Conservation (phyloP, 495 filamentous ascomycete genomes). For the Amniculicola lignicola region DNA sequence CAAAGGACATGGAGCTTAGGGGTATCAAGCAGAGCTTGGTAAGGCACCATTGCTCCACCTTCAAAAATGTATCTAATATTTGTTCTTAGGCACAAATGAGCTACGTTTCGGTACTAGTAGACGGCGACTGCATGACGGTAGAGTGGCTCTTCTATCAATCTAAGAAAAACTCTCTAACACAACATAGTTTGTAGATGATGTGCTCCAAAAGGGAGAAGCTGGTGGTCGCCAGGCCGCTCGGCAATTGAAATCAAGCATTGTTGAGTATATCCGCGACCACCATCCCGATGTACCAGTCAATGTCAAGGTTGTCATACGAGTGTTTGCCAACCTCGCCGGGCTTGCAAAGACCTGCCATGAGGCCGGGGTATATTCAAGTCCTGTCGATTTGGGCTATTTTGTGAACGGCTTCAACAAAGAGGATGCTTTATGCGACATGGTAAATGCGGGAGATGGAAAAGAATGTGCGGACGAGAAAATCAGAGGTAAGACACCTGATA, state of each 20-base stretch:
- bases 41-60: background rate
- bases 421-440: slow-evolving; percentile 3
- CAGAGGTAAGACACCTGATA: slow-evolving; percentile 1
- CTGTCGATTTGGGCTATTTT: background rate
- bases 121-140: slow-evolving; percentile 4
- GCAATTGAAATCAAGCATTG: background rate
- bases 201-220: background rate
- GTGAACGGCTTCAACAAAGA: slow-evolving; percentile 14
- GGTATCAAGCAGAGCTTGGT: background rate
- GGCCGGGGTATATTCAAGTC: background rate
- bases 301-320: background rate
- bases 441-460: slow-evolving; percentile 4
- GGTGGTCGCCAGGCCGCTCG: slow-evolving; percentile 7
- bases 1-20: background rate
- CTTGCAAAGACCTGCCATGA: background rate
- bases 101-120: slow-evolving; percentile 2
- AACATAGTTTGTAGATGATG: background rate
- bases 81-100: background rate
- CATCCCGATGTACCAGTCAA: background rate
- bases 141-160: background rate
- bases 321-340: slow-evolving; percentile 3
- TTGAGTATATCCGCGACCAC: background rate
- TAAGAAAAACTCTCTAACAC: background rate
- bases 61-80: background rate
- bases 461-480: slow-evolving; percentile 6